Evolutionary conservation across 225 moss, liverwort and hornwort species (phyloP).

Genomic region (Ulota crispa): DNA sequence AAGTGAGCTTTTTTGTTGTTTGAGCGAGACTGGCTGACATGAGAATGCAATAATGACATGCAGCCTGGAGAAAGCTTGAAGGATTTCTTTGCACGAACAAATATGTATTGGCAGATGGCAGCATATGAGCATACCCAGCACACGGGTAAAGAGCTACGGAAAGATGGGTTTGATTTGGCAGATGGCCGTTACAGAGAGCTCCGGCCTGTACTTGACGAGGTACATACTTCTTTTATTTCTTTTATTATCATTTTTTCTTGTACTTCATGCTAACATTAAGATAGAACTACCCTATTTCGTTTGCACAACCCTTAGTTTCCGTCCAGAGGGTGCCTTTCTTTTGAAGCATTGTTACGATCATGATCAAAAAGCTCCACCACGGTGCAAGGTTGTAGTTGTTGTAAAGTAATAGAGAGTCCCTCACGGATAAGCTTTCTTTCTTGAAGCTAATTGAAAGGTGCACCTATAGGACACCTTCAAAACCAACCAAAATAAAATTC

Average conservation of each 20-base stretch:
- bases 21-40: slow-evolving; percentile 18
- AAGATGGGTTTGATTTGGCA: slow-evolving; percentile 88
- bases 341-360: too few species aligned
- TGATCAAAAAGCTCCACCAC: too few species aligned
- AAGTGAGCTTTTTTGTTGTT: not conserved
- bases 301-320: too few species aligned
- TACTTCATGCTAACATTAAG: not conserved
- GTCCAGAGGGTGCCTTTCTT: too few species aligned
- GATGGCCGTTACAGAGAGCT: slow-evolving; percentile 80
- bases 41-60: slow-evolving; percentile 16
- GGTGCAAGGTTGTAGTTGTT: too few species aligned
- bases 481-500: too few species aligned
- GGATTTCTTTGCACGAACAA: slow-evolving; percentile 74
- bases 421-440: too few species aligned
- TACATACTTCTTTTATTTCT: slow-evolving; percentile 8
- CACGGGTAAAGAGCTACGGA: slow-evolving; percentile 83
- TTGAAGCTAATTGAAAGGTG: too few species aligned
- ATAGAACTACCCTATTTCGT: too few species aligned
- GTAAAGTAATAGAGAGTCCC: too few species aligned
- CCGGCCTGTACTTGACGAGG: slow-evolving; percentile 81
- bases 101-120: slow-evolving; percentile 87
- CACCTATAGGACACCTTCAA: too few species aligned
- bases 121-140: slow-evolving; percentile 86
- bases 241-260: too few species aligned
- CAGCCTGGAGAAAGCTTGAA: slow-evolving; percentile 78